Evolutionary conservation across 495 filamentous ascomycete genomes (phyloP), one percentile per base, ranked within the genome.

Genomic region (Penicillium nucicola): DNA sequence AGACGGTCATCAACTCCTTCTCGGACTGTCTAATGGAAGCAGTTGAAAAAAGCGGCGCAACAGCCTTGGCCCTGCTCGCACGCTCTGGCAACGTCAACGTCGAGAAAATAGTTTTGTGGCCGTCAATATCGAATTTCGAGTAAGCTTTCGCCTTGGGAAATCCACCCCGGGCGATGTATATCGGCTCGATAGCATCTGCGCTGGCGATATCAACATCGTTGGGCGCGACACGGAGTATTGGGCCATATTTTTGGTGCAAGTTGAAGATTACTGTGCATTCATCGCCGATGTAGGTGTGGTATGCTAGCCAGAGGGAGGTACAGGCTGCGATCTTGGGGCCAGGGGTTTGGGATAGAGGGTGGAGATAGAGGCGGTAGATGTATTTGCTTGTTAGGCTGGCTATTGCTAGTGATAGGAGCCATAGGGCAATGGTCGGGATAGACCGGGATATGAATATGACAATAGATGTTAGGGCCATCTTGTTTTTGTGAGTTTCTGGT

Each of bases 41-140:
- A 7, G 67, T 69, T 7, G 68, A 66, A 52, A 82, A 82, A 20
- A 80, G 50, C 5, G 69, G 58, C 22, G 68, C 55, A 12, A 82
- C 77, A 14, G 76, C 69, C 47, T 77, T 79, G 20, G 76, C 77
- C 30, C 79, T 56, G 1, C 48, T 48, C 2, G 67, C 62, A 18
- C 78, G 63, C 49, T 76, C 64, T 0, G 60, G 60, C 2, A 63
- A 48, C 23, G 70, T 70, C 18, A 60, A 55, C 1, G 70, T 68
- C 2, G 75, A 78, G 62, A 83, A 81, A 6, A 83, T 76, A n/a
- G 75, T 76, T 17, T 55, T 51, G 47, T 74, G 68, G 2, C 67
- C 69, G 30, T 78, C 78, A 42, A 81, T 71, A 44, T 81, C 73
- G 55, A 80, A 81, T 45, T 81, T 82, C 8, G 52, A 52, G 57